These are phyloP conservation scores for Metroxylon sagu DNA, from an alignment of 176 grass and related monocot species.

Conservation along the genomic window DNA sequence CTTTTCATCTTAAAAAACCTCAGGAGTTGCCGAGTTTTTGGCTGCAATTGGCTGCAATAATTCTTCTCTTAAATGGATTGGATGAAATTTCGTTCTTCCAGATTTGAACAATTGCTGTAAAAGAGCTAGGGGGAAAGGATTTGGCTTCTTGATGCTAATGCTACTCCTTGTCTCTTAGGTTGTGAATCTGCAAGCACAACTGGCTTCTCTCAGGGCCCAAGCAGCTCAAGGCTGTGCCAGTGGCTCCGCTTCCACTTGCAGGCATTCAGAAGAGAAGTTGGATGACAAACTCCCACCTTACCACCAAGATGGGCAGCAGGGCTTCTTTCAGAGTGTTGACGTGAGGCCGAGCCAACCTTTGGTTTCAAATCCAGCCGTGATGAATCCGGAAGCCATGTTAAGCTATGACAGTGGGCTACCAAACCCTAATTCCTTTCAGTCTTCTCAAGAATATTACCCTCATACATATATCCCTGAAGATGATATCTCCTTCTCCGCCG, in stretches of 20 bases:
- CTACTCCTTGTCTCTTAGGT: slow-evolving; percentile 26
- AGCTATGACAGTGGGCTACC: slow-evolving; percentile 24
- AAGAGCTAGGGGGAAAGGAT: too few relatives aligned
- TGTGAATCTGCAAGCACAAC: slow-evolving; percentile 72
- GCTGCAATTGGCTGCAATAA: too few relatives aligned
- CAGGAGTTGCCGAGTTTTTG: too few relatives aligned
- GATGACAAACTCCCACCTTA: slow-evolving; percentile 18
- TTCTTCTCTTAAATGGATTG: too few relatives aligned
- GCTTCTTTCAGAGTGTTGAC: not conserved
- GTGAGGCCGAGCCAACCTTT: slow-evolving; percentile 5
- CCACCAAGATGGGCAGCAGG: slow-evolving; percentile 12
- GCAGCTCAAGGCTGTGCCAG: slow-evolving; percentile 27
- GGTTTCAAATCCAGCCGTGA: slow-evolving; percentile 18
- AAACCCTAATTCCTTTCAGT: slow-evolving; percentile 24
- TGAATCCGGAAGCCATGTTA: slow-evolving; percentile 39
- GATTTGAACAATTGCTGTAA: too few relatives aligned
- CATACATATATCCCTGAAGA: slow-evolving; percentile 27
- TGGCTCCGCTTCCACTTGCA: slow-evolving; percentile 26
- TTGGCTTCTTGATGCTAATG: too few relatives aligned
- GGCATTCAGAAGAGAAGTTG: slow-evolving; percentile 25
- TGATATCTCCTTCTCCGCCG: not conserved
- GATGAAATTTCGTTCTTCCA: too few relatives aligned
- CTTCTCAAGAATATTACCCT: slow-evolving; percentile 32
- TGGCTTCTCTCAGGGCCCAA: slow-evolving; percentile 55
- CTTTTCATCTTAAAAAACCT: too few relatives aligned